phyloP scores from a whole-genome alignment of 2,329 filamentous ascomycete genomes.

The Aspergillus neoniger region DNA sequence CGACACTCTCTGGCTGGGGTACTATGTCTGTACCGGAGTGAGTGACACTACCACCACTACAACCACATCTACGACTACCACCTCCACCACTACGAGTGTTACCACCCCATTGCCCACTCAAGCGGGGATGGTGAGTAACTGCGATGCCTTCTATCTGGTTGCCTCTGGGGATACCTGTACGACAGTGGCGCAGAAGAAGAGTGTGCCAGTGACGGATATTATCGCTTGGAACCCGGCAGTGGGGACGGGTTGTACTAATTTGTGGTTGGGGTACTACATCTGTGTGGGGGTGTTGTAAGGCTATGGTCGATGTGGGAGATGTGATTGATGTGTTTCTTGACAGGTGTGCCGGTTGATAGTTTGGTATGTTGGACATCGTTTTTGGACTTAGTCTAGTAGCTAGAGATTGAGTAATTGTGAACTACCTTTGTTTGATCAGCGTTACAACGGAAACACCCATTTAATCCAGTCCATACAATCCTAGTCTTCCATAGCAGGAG shows the following conservation, averaged over 20 bases:
- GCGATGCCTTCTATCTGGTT: not conserved
- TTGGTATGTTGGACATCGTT: too few species aligned
- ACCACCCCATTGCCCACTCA: not conserved
- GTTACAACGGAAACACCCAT: too few species aligned
- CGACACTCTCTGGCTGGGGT: constrained; percentile 14
- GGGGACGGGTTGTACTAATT: not conserved
- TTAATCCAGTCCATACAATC: too few species aligned
- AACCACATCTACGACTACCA: not conserved
- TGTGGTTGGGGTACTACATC: constrained; percentile 4
- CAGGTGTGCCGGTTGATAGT: too few species aligned
- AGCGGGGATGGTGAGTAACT: constrained; percentile 6
- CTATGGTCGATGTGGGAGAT: too few species aligned
- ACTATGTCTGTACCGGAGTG: constrained; percentile 16
- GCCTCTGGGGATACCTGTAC: constrained; percentile 7
- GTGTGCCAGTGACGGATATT: not conserved
- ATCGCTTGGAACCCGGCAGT: constrained; percentile 4
- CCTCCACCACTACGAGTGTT: not conserved
- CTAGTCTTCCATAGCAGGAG: too few species aligned
- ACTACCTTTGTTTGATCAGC: too few species aligned
- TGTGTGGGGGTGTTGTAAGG: not conserved
- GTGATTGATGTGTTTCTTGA: too few species aligned
- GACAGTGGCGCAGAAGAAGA: constrained; percentile 4
- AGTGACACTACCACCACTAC: not conserved
- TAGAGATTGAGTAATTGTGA: too few species aligned
- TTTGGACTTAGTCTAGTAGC: too few species aligned